Evolutionary conservation across 768 basidiomycete genomes (phyloP).

Genomic region (Pisolithus marmoratus): DNA sequence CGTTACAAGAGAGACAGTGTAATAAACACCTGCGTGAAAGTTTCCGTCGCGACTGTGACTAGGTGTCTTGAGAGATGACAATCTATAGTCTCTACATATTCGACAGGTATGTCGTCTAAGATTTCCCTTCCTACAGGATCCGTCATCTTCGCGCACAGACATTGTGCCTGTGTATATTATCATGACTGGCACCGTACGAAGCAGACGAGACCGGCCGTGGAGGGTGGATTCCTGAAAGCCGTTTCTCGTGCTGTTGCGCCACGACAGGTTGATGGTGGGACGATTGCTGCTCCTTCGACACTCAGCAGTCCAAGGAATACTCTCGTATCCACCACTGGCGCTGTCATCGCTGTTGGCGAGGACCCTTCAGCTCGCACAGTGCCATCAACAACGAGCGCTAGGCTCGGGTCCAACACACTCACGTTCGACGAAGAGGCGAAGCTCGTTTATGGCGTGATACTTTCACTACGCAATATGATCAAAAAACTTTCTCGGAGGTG

Average conservation of each 20-base stretch:
- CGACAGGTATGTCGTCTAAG: conserved; percentile 51
- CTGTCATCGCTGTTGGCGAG: conserved; percentile 58
- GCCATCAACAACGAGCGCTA: conserved; percentile 7
- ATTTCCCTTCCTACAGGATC: conserved; percentile 1
- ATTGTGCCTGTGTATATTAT: conserved; percentile 91
- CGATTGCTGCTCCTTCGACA: conserved; percentile 30
- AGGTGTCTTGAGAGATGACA: conserved; percentile 66
- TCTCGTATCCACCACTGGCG: conserved; percentile 55
- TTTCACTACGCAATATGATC: conserved; percentile 90
- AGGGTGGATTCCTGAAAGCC: conserved; percentile 70
- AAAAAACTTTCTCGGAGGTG: conserved; percentile 89
- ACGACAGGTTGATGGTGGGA: conserved; percentile 25
- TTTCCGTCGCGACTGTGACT: no score
- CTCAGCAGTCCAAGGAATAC: conserved; percentile 62
- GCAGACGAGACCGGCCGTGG: conserved; percentile 63
- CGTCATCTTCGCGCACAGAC: conserved; percentile 40
- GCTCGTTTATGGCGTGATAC: conserved; percentile 91
- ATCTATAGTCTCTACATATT: conserved; percentile 92
- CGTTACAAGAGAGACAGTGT: no score
- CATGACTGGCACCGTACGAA: conserved; percentile 90
- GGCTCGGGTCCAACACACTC: conserved; percentile 45
- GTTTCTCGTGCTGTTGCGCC: conserved; percentile 67
- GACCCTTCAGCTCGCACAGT: conserved; percentile 31
- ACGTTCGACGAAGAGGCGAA: conserved; percentile 98
- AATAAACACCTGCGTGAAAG: no score